Base-by-base conservation (phyloP, 1,139 yeast genomes). In the Casaregolazyma suthepensis region DNA sequence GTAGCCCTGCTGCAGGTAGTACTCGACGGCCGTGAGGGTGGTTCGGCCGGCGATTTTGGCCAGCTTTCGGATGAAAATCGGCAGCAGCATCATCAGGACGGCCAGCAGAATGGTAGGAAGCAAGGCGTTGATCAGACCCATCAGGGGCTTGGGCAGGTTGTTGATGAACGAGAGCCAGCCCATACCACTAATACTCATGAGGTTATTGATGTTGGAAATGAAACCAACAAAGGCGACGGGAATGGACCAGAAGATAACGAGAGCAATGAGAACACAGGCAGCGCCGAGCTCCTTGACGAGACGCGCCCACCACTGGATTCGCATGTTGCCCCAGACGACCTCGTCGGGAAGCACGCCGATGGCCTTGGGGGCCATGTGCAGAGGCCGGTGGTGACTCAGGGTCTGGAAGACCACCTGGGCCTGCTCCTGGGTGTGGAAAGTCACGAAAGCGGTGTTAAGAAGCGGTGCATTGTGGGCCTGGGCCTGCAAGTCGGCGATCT, bases 201-300 rank as follows among this genome's bases (percentile, higher is more conserved):
- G 75, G 63, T 77, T 79, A 59, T 85, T 82, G 62, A 93, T 79
- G 71, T 91, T 91, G 20, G 98, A 90, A 60, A 93, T 80, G 65
- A 85, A 76, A 83, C 98, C 98, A 54, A 93, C 96, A 68, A 89
- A 88, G 1, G 97, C 96, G 52, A 91, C 97, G 17, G 98, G 98
- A 63, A 90, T 77, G 56, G 96, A 80, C 98, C 98, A 93, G 68
- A 90, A 85, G 54, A 91, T 78, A 58, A 89, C 80, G 65, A 85
- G 69, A 4, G 68, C 71, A 44, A 75, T 66, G 59, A 89, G 78
- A 13, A 83, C 81, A 18, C 83, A 76, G 52, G 75, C 64, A 0
- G 96, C 86, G 55, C 78, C 79, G 26, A 80, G 66, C 47, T 74
- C 71, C 72, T 93, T 79, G 31, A 80, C 70, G 49, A 85, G 69